Conservation (phyloP, 495 filamentous ascomycete species). For the Thozetella sp. region DNA sequence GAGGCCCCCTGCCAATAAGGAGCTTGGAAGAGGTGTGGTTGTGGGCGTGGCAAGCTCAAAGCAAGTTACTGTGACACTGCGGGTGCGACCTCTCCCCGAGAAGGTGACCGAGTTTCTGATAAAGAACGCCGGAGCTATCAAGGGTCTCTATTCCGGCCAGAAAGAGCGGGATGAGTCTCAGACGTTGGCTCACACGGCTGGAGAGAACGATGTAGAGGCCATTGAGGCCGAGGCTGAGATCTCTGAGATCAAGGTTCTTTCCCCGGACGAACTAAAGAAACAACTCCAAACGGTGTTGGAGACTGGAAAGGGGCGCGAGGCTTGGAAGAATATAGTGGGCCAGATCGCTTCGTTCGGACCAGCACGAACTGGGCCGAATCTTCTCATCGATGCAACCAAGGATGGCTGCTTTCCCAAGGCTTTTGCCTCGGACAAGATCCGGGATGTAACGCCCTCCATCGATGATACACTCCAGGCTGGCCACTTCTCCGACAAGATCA, state of each 20-base stretch:
- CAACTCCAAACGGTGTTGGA: constrained; percentile 70
- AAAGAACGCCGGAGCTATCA: constrained; percentile 78
- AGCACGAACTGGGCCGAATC: constrained; percentile 79
- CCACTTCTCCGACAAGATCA: constrained; percentile 86
- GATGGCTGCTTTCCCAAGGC: constrained; percentile 74
- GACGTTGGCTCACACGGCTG: constrained; percentile 23
- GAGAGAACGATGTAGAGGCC: constrained; percentile 46
- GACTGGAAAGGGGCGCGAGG: constrained; percentile 64
- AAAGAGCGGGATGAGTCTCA: constrained; percentile 43
- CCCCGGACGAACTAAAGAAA: constrained; percentile 72
- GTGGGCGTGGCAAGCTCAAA: constrained; percentile 77
- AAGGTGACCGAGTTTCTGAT: constrained; percentile 83
- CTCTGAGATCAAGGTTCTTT: constrained; percentile 57
- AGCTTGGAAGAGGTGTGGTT: constrained; percentile 84
- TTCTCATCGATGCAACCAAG: constrained; percentile 83
- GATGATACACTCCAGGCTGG: constrained; percentile 62
- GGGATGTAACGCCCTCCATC: constrained; percentile 19
- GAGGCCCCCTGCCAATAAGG: constrained; percentile 83
- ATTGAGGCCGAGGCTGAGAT: constrained; percentile 49
- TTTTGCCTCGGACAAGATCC: constrained; percentile 43
- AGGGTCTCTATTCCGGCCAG: constrained; percentile 73
- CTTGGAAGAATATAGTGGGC: constrained; percentile 78
- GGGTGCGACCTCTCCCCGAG: constrained; percentile 78
- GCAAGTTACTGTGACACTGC: constrained; percentile 75
- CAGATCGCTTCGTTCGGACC: constrained; percentile 90